A percentile compares a stretch with the other conserved stretches of the same genome.
These are phyloP conservation scores for Trichoderma virens DNA, from an alignment of 495 filamentous ascomycete genomes.

Conservation along the genomic window DNA sequence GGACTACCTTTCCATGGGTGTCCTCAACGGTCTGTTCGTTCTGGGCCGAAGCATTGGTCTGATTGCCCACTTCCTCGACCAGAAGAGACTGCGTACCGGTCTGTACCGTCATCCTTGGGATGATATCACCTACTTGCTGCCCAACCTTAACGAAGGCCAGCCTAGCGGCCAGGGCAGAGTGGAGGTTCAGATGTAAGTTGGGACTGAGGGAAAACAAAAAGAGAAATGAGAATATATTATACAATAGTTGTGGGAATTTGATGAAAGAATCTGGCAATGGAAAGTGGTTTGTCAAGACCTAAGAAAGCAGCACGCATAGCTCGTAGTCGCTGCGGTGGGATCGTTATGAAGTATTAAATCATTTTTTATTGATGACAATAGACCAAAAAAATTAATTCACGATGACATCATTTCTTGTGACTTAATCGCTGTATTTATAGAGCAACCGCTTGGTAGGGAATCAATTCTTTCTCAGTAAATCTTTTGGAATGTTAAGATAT, in stretches of 20 bases:
- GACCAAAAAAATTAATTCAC: constrained; percentile 5
- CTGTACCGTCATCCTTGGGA: constrained; percentile 99
- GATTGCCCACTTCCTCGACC: constrained; percentile 98
- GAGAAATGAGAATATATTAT: background rate
- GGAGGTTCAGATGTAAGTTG: constrained; percentile 60
- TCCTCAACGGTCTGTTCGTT: constrained; percentile 98
- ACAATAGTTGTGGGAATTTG: background rate
- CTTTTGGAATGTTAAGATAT: background rate
- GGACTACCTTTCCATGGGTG: constrained; percentile 86
- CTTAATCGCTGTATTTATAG: background rate
- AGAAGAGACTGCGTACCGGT: constrained; percentile 96
- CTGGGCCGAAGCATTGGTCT: constrained; percentile 93
- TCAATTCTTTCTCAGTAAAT: too few relatives aligned
- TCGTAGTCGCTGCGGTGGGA: background rate
- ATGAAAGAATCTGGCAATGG: background rate
- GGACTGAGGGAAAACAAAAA: background rate
- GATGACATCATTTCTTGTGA: background rate
- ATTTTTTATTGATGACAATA: constrained; percentile 2
- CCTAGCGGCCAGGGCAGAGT: constrained; percentile 83
- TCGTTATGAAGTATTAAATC: background rate
- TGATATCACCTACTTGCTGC: constrained; percentile 93
- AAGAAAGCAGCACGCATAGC: background rate
- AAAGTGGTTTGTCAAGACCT: background rate
- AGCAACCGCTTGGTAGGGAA: too few relatives aligned
- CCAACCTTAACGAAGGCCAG: constrained; percentile 62